phyloP scores from a whole-genome alignment of 2,329 filamentous ascomycete species.

The Aspergillus sp. region DNA sequence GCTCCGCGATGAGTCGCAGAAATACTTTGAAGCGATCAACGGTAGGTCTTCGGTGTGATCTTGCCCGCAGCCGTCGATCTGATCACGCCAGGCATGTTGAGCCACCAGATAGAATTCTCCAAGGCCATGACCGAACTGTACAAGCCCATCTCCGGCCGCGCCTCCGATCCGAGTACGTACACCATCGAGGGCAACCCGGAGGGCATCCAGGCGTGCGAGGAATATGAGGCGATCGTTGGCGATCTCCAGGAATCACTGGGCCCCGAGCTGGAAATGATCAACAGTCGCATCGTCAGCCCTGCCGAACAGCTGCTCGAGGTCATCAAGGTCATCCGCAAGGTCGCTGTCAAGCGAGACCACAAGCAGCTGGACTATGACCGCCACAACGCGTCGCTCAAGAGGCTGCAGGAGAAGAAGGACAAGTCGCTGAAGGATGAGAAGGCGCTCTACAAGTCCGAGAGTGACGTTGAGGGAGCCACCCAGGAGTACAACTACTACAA shows the following conservation, averaged over 20 bases:
- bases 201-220: conserved; percentile 88
- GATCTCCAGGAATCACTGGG: conserved; percentile 80
- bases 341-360: conserved; percentile 81
- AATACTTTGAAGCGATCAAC: conserved; percentile 97
- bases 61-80: no score
- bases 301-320: conserved; percentile 90
- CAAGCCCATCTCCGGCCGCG: conserved; percentile 91
- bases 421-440: conserved; percentile 95
- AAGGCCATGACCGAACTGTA: conserved; percentile 94
- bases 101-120: conserved; percentile 96
- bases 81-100: conserved; percentile 73
- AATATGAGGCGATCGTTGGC: conserved; percentile 85
- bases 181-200: conserved; percentile 79
- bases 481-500: conserved; percentile 99
- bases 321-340: conserved; percentile 90
- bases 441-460: conserved; percentile 90
- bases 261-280: conserved; percentile 96
- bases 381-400: conserved; percentile 73
- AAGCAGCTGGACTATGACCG: conserved; percentile 96
- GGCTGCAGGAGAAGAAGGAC: conserved; percentile 95
- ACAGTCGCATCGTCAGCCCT: conserved; percentile 78
- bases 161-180: conserved; percentile 83
- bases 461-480: conserved; percentile 79
- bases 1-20: conserved; percentile 91
- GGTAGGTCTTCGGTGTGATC: conserved; percentile 46